Evolutionary conservation across 768 basidiomycete species (phyloP).

Genomic region (Pisolithus marmoratus): DNA sequence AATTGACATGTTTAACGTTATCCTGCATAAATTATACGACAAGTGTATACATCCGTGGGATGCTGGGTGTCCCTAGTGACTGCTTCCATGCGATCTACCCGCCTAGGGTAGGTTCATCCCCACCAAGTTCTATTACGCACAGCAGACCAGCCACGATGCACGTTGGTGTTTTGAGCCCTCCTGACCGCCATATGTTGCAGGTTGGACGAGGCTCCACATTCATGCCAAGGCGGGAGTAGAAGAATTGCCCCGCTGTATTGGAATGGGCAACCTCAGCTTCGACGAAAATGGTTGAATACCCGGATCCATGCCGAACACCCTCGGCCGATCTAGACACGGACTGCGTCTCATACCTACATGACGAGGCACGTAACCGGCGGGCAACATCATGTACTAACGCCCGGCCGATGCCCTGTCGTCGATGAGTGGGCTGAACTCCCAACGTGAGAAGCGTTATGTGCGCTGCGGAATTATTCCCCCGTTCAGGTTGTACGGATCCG

Average conservation of each 20-base stretch:
- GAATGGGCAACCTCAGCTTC: conserved; percentile 23
- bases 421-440: conserved; percentile 23
- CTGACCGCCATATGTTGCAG: conserved; percentile 4
- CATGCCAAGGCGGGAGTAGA: conserved; percentile 27
- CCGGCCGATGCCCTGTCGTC: conserved; percentile 24
- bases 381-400: conserved; percentile 24
- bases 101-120: no score
- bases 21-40: no score
- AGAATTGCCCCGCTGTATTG: conserved; percentile 20
- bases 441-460: conserved; percentile 25
- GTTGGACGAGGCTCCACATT: conserved; percentile 11
- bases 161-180: conserved; percentile 15
- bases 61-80: no score
- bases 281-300: conserved; percentile 17
- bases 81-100: no score
- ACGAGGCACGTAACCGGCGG: conserved; percentile 17
- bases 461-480: conserved; percentile 8
- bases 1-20: no score
- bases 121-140: conserved; percentile 10
- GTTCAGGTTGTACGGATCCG: not conserved
- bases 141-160: conserved; percentile 23
- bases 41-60: no score
- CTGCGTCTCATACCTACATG: not conserved
- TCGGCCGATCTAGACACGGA: not conserved
- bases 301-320: not conserved